Evolutionary conservation across 2,329 filamentous ascomycete species (phyloP).

Genomic region (Didymella glomerata): DNA sequence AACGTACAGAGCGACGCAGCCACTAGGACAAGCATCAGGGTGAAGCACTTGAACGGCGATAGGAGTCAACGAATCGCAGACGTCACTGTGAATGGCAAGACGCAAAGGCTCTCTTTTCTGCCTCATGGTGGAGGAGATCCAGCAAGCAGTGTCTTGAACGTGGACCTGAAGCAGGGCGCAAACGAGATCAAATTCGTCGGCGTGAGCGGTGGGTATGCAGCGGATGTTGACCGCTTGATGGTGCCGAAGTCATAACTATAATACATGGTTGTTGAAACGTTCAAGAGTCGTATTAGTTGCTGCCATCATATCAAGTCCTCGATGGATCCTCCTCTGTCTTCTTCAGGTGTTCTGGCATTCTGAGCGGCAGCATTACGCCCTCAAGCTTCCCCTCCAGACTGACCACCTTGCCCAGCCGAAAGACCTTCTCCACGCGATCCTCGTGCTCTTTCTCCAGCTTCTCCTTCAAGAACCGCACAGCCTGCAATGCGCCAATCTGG

Average conservation of each 20-base stretch:
- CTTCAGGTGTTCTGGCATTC: neutral
- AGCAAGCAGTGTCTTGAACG: constrained; percentile 59
- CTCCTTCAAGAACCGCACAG: neutral
- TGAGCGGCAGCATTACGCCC: neutral
- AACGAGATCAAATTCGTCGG: constrained; percentile 61
- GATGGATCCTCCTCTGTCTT: neutral
- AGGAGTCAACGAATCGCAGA: constrained; percentile 61
- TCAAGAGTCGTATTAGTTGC: neutral
- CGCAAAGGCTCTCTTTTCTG: constrained; percentile 63
- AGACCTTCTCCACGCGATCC: neutral
- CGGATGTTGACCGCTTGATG: constrained; percentile 64
- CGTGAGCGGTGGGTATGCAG: constrained; percentile 57
- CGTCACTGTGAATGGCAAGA: constrained; percentile 65
- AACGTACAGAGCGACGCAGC: constrained; percentile 56
- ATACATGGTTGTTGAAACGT: neutral
- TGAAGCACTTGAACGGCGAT: constrained; percentile 67
- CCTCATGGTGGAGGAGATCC: constrained; percentile 58
- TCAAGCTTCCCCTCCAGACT: neutral
- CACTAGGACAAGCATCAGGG: constrained; percentile 61
- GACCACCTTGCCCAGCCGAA: neutral
- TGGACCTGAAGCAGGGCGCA: constrained; percentile 57
- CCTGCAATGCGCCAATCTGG: neutral
- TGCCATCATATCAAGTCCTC: neutral
- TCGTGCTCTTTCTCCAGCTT: neutral
- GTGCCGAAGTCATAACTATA: constrained; percentile 57